phyloP scores from a whole-genome alignment of 768 basidiomycete genomes.

The Pleurotus tuoliensis region DNA sequence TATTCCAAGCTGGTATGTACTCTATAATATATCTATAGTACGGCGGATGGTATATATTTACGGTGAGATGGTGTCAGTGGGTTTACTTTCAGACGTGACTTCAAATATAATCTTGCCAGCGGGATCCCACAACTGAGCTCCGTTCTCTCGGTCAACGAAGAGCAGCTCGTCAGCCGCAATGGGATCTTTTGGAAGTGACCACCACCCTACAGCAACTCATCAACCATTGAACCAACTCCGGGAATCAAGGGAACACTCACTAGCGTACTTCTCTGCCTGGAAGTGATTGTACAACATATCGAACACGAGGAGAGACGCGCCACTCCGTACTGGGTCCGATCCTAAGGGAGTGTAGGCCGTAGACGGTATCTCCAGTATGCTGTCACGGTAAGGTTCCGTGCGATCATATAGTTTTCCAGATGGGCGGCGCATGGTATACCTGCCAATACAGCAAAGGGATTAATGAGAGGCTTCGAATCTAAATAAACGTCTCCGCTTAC shows the following conservation, averaged over 20 bases:
- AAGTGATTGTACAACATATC: constrained; percentile 11
- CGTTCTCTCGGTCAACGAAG: constrained; percentile 1
- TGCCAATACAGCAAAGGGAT: background rate
- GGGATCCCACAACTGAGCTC: background rate
- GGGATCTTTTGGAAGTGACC: background rate
- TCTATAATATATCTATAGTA: too few relatives aligned
- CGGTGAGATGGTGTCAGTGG: too few relatives aligned
- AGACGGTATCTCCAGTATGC: background rate
- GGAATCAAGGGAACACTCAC: background rate
- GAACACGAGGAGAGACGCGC: background rate
- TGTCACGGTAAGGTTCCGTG: background rate
- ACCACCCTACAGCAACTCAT: background rate
- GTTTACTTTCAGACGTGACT: too few relatives aligned
- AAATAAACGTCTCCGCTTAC: background rate
- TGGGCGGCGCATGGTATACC: constrained; percentile 1
- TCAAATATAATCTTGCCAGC: background rate
- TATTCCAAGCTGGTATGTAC: too few relatives aligned
- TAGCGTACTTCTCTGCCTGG: constrained; percentile 8
- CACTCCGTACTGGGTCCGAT: background rate
- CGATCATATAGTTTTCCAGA: background rate
- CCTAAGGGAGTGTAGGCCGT: background rate
- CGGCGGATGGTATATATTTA: too few relatives aligned
- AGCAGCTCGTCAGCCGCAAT: background rate
- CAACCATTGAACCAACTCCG: too few relatives aligned
- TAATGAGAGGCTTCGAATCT: background rate